Conservation (phyloP, 305 asterid species). For the Fraxinus sp. region DNA sequence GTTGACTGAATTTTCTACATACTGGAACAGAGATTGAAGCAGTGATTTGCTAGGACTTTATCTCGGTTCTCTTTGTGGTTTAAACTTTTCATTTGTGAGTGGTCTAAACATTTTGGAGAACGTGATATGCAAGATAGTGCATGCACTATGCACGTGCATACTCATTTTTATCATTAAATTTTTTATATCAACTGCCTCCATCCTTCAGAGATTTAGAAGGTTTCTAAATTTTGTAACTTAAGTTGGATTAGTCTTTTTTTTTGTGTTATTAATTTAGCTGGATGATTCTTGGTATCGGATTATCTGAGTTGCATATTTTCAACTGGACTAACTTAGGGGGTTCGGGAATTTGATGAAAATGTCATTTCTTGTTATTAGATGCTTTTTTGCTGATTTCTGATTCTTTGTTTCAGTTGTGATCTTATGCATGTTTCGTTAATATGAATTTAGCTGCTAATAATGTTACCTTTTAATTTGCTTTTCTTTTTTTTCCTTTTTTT, state of each 20-base stretch:
- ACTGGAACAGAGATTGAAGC: conserved; percentile 4
- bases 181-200: background rate
- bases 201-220: background rate
- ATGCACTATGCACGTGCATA: conserved; percentile 6
- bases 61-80: background rate
- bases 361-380: background rate
- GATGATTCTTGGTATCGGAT: background rate
- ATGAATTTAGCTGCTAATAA: conserved; percentile 8
- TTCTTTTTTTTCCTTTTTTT: conserved; percentile 14
- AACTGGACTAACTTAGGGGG: background rate
- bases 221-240: background rate
- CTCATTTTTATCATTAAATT: background rate
- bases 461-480: conserved; percentile 5
- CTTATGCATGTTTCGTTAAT: background rate
- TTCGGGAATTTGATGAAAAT: background rate
- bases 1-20: conserved; percentile 3
- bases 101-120: background rate
- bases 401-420: conserved; percentile 14
- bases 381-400: conserved; percentile 19
- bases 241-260: background rate
- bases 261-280: background rate
- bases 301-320: background rate
- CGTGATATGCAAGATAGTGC: background rate
- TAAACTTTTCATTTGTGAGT: conserved; percentile 4
- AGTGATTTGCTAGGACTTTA: conserved; percentile 2